Conservation (phyloP, 1,139 yeast species). For the Sugiyamaella novakii region DNA sequence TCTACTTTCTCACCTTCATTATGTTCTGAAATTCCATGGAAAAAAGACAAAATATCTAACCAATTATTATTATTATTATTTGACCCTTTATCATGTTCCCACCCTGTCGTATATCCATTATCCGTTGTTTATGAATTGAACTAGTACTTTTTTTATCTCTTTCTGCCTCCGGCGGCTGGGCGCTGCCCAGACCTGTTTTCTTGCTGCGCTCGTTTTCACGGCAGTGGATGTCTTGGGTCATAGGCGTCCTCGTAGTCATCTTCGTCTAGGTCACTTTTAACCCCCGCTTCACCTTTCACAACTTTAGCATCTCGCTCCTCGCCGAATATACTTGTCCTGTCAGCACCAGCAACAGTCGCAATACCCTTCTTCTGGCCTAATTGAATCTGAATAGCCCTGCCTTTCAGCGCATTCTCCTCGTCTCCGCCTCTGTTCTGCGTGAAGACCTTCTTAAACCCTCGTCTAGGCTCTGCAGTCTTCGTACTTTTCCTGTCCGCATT, state of each 20-base stretch:
- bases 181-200: not conserved
- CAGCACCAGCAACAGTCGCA: not conserved
- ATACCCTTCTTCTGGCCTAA: not conserved
- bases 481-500: too few species aligned
- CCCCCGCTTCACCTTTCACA: not conserved
- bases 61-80: not conserved
- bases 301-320: not conserved
- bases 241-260: conserved; percentile 21
- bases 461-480: not conserved
- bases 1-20: not conserved
- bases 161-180: not conserved
- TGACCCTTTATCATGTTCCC: not conserved
- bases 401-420: not conserved
- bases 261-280: conserved; percentile 5
- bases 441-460: conserved; percentile 9
- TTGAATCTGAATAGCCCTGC: conserved; percentile 3
- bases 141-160: not conserved
- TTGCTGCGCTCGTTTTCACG: not conserved
- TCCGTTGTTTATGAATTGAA: conserved; percentile 4
- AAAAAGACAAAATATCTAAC: too few species aligned
- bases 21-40: too few species aligned
- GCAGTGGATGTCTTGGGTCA: conserved; percentile 24
- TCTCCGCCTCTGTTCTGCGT: not conserved
- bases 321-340: conserved; percentile 7
- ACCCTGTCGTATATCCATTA: not conserved